phyloP scores from a whole-genome alignment of 805 yeast species.

The Komagataella mondaviorum region DNA sequence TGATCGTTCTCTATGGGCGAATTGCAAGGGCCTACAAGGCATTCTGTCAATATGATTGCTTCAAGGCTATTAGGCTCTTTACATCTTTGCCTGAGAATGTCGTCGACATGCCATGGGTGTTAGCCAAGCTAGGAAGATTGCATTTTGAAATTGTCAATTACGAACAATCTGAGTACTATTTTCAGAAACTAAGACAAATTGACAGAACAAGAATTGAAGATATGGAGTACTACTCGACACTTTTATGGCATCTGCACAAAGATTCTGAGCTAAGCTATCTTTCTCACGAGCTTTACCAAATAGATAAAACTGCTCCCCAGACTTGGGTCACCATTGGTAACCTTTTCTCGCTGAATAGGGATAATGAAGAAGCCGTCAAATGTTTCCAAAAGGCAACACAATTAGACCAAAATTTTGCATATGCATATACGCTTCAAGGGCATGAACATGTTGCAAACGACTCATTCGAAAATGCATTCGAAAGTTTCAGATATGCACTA shows the following conservation, averaged over 20 bases:
- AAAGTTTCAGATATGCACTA: conserved; percentile 69
- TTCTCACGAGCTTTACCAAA: conserved; percentile 66
- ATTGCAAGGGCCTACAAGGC: conserved; percentile 52
- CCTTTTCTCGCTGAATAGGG: conserved; percentile 67
- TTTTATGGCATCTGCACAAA: conserved; percentile 84
- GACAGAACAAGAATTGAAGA: conserved; percentile 76
- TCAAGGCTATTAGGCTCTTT: conserved; percentile 61
- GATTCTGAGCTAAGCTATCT: conserved; percentile 68
- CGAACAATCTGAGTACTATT: conserved; percentile 56
- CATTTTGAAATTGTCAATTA: conserved; percentile 85
- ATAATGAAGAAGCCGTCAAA: conserved; percentile 79
- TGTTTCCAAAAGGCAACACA: conserved; percentile 74
- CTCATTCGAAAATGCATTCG: conserved; percentile 80
- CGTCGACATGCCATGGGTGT: conserved; percentile 71
- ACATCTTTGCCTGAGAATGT: conserved; percentile 51
- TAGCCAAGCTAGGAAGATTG: conserved; percentile 64
- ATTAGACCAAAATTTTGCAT: conserved; percentile 57
- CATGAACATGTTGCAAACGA: conserved; percentile 85
- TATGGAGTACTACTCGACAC: conserved; percentile 84
- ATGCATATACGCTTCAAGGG: conserved; percentile 87
- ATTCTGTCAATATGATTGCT: conserved; percentile 58
- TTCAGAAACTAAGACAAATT: conserved; percentile 42
- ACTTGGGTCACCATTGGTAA: conserved; percentile 93
- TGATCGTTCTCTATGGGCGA: conserved; percentile 32
- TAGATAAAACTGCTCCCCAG: conserved; percentile 54